Base-by-base conservation (phyloP, 2,329 filamentous ascomycete genomes). In the Cladophialophora yegresii region DNA sequence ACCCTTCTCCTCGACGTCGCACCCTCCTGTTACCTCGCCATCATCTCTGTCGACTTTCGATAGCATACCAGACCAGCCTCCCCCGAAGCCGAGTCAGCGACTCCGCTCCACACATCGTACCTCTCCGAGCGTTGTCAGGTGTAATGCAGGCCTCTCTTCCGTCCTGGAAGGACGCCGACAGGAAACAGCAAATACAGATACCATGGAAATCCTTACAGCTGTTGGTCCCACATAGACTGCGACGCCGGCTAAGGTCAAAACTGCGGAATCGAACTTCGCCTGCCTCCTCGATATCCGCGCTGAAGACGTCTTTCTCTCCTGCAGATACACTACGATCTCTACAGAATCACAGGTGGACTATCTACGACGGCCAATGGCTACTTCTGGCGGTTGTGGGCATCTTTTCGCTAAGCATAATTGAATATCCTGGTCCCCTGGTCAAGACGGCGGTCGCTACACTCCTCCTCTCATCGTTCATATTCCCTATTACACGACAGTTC, bases 401-500 rank as follows among this genome's bases (percentile, higher is more conserved):
- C 71, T 96, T 96, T 80, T 92, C 89, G 59, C 83, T 97, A 66
- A 89, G 84, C 72, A 87, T 97, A 68, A 91, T 93, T 67, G 89
- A 93, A 69, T 84, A 82, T 12, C 87, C 92, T 0, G 92, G 92
- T 1, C 89, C 92, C 0, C 77, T 93, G 61, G 79, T 89, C 69
- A 97, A 96, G 83, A 88, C 89, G 1, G 83, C 87, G 54, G 85
- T 89, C 49, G 84, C 91, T 13, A 83, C 88, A 1, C 81, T 86
- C 59, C 83, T 93, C 66, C 81, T 89, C 65, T 81, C 87, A 70
- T 86, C 92, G 33, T 81, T 96, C 45, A 81, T 93, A 51, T 85
- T 96, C 77, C 93, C 93, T 6, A 84, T 91, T 57, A 96, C 93
- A 3, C 85, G 91, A 69, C 93, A 98, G 76, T 96, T 97, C 77